Evolutionary conservation across 2,329 filamentous ascomycete species (phyloP), one percentile per base, ranked within the genome.

Genomic region (Calonectria pauciramosa): DNA sequence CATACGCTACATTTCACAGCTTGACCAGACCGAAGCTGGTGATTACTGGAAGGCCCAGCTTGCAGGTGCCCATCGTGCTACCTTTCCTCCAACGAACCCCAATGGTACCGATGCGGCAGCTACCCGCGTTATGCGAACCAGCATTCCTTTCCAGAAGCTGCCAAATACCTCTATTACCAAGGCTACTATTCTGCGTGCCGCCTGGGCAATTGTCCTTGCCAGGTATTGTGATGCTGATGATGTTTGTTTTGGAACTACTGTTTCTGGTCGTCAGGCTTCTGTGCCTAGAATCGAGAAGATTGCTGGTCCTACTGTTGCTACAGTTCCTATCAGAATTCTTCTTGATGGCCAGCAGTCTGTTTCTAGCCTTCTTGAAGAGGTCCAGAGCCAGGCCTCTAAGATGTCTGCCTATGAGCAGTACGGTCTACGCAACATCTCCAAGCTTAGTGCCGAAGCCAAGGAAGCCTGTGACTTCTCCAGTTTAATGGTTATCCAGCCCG

Each of bases 321-420:
- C 79, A 4, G 76, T 82, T 0, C 81, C 80, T 5, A 41, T 82
- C 3, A 70, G 78, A 1, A 49, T 81, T 16, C 38, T 41, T 0
- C 18, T 79, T 26, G 81, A 65, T 49, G 44, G 83, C 89, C 20
- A 71, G 7, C 54, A 69, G 10, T 77, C 81, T 0, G 80, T 65
- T 13, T 65, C 60, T 2, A 65, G 60, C 11, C 41, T 87, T 13
- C 74, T 77, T 91, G 23, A 80, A 87, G 28, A 78, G 80, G 38
- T 80, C 0, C 78, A 82, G 23, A 26, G 56, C 20, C 66, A 75
- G 23, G 66, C 72, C 16, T 63, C 65, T 23, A 75, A 74, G 26
- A 76, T 77, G 74, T 70, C 71, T 11, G 13, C 74, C 11, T 72
- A 47, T 54, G 74, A 75, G 44, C 74, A 77, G 14, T 71, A 60